Evolutionary conservation across 805 yeast species (phyloP).

Genomic region (Pichia rugopelliculosa): DNA sequence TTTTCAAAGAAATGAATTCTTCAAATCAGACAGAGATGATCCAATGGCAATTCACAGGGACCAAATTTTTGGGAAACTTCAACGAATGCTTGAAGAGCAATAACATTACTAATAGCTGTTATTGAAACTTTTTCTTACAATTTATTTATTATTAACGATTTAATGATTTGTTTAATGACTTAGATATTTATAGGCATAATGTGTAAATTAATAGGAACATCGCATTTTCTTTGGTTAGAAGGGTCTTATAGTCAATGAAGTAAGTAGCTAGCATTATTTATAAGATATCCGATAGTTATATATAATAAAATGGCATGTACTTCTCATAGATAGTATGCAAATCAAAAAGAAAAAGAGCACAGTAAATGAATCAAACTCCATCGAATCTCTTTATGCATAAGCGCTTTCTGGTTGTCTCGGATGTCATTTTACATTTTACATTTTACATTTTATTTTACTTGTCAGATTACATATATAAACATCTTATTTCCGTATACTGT

Average conservation of each 20-base stretch:
- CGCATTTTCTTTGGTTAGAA: too few species aligned
- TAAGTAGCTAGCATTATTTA: too few species aligned
- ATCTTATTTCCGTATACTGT: too few species aligned
- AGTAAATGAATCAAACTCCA: too few species aligned
- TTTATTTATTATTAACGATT: background rate
- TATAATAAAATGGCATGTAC: too few species aligned
- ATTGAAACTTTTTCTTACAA: background rate
- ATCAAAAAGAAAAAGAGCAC: too few species aligned
- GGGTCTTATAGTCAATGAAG: too few species aligned
- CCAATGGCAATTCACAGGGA: constrained; percentile 60
- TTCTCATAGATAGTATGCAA: too few species aligned
- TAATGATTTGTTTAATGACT: background rate
- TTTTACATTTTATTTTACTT: too few species aligned
- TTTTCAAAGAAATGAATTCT: constrained; percentile 42
- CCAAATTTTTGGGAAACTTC: constrained; percentile 48
- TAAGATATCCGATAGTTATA: too few species aligned
- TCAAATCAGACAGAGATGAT: constrained; percentile 49
- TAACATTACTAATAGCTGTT: background rate
- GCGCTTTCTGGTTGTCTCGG: background rate
- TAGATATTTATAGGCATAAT: background rate
- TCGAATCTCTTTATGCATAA: background rate
- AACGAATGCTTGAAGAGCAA: constrained; percentile 43
- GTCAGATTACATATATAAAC: background rate
- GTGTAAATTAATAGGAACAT: background rate
- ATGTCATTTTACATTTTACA: too few species aligned